Conservation (phyloP, 495 filamentous ascomycete species). For the Penicillium pancosmium region DNA sequence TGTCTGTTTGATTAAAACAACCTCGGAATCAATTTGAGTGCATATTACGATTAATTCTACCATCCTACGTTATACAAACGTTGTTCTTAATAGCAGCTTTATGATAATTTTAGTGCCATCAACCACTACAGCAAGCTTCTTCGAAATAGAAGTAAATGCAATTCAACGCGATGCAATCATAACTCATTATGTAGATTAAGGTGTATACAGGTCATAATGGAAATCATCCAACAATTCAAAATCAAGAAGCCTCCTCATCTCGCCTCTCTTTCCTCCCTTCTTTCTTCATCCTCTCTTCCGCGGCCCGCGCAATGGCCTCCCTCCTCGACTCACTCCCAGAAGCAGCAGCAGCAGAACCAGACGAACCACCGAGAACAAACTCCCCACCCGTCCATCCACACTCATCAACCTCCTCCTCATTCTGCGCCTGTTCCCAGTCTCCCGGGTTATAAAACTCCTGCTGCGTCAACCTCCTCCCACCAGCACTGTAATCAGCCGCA, state of each 20-base stretch:
- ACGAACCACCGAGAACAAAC: constrained; percentile 73
- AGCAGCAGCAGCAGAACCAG: constrained; percentile 28
- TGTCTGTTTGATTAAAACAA: neutral
- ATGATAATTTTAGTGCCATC: no score
- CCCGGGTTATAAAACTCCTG: constrained; percentile 72
- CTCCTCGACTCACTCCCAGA: constrained; percentile 53
- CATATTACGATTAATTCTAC: neutral
- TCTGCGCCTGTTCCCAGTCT: constrained; percentile 52
- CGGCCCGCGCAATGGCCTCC: constrained; percentile 75
- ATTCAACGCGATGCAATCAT: neutral
- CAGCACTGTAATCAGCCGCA: constrained; percentile 69
- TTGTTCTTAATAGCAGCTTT: no score
- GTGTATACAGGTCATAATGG: neutral
- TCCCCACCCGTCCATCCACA: constrained; percentile 87
- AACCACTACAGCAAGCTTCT: neutral
- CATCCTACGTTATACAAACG: neutral
- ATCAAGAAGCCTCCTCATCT: constrained; percentile 25
- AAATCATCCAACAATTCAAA: neutral
- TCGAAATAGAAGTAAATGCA: neutral
- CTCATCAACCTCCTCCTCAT: constrained; percentile 65
- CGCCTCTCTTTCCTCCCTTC: constrained; percentile 44
- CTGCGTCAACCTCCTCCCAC: constrained; percentile 64
- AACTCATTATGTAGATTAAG: neutral
- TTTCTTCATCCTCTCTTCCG: constrained; percentile 70
- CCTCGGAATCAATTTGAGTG: neutral